Evolutionary conservation across 2,329 filamentous ascomycete genomes (phyloP).

Genomic region (Alternaria ventricosa): DNA sequence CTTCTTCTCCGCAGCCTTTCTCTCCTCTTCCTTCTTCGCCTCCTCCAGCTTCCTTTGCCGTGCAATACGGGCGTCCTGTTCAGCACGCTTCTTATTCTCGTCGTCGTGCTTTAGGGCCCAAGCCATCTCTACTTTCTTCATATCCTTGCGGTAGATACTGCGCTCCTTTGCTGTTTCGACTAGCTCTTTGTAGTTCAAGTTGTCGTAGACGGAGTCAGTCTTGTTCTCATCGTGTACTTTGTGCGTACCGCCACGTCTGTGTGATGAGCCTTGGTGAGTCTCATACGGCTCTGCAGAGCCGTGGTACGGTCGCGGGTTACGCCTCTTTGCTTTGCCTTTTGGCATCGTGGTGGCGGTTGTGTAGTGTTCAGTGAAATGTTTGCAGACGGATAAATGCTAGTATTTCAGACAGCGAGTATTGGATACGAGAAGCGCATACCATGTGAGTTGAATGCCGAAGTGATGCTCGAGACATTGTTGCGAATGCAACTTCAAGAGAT

Average conservation of each 20-base stretch:
- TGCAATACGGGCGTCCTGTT: conserved; percentile 18
- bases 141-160: conserved; percentile 35
- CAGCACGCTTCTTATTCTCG: conserved; percentile 4
- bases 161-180: conserved; percentile 23
- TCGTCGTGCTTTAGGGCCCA: conserved; percentile 30
- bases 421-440: neutral
- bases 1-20: conserved; percentile 4
- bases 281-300: neutral
- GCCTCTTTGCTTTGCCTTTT: conserved; percentile 19
- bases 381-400: neutral
- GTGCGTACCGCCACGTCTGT: conserved; percentile 40
- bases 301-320: conserved; percentile 7
- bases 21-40: conserved; percentile 17
- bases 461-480: neutral
- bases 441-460: neutral
- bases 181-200: conserved; percentile 31
- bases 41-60: conserved; percentile 12
- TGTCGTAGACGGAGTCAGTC: conserved; percentile 41
- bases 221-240: conserved; percentile 33
- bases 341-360: conserved; percentile 17
- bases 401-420: neutral
- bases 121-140: conserved; percentile 39
- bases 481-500: too few relatives aligned
- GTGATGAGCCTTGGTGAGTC: conserved; percentile 23
- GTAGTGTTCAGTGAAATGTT: neutral